Conservation (phyloP, 2,329 filamentous ascomycete species). For the Chaetomiaceae sp. region DNA sequence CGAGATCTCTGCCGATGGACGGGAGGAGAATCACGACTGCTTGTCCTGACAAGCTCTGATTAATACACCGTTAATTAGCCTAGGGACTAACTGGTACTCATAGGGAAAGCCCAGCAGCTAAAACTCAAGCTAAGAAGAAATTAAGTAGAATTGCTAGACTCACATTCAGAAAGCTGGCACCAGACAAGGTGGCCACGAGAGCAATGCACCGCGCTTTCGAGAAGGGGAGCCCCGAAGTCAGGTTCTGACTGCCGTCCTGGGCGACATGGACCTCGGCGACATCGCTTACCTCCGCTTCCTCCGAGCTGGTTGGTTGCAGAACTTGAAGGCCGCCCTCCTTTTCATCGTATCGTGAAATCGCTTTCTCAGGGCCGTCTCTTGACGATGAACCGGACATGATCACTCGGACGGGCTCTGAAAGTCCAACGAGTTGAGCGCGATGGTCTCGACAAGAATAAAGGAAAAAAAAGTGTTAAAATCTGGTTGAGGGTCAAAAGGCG, state of each 20-base stretch:
- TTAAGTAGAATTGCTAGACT: slow-evolving; percentile 12
- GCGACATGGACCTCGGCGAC: slow-evolving; percentile 10
- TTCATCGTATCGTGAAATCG: neutral
- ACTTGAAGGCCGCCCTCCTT: neutral
- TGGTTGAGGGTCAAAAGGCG: too few relatives aligned
- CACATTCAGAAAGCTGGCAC: slow-evolving; percentile 54
- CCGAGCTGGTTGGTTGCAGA: slow-evolving; percentile 11
- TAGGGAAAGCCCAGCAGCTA: too few relatives aligned
- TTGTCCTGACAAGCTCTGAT: slow-evolving; percentile 52
- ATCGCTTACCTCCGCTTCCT: slow-evolving; percentile 18
- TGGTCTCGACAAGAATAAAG: too few relatives aligned
- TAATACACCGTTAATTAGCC: neutral
- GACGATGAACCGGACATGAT: neutral
- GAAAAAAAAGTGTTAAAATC: too few relatives aligned
- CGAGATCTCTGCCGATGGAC: slow-evolving; percentile 51
- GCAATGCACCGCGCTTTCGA: slow-evolving; percentile 51
- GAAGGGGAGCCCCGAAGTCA: slow-evolving; percentile 19
- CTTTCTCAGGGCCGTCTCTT: neutral
- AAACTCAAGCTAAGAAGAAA: too few relatives aligned
- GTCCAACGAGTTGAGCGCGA: too few relatives aligned
- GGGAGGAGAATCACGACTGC: slow-evolving; percentile 59
- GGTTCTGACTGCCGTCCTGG: slow-evolving; percentile 2
- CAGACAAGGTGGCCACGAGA: slow-evolving; percentile 50
- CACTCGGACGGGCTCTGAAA: neutral
- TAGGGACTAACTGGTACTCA: too few relatives aligned